These are phyloP conservation scores for Zea mays DNA, from an alignment of 176 grass and related monocot genomes.

Conservation along the genomic window Zm-B73-REFERENCE-NAM-5.0 NC_050100.1:37497501-37498000, in stretches of 20 bases:
- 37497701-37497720: background rate
- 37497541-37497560: background rate
- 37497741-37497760: too few relatives aligned
- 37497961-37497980: background rate
- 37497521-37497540: background rate
- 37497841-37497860: too few relatives aligned
- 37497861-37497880: too few relatives aligned
- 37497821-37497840: too few relatives aligned
- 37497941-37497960: slow-evolving; percentile 1
- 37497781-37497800: too few relatives aligned
- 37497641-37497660: too few relatives aligned
- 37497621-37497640: background rate
- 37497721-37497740: background rate
- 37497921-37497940: background rate
- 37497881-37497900: too few relatives aligned
- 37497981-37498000: background rate
- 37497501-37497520: background rate
- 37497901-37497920: background rate
- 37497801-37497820: too few relatives aligned
- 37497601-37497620: slow-evolving; percentile 2
- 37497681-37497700: background rate
- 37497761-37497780: too few relatives aligned
- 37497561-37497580: background rate
- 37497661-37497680: background rate
- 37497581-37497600: slow-evolving; percentile 8